Percentiles rank a stretch among this genome's conserved stretches.
Evolutionary conservation across 2,329 filamentous ascomycete genomes (phyloP).

Genomic region (Calonectria pteridis): DNA sequence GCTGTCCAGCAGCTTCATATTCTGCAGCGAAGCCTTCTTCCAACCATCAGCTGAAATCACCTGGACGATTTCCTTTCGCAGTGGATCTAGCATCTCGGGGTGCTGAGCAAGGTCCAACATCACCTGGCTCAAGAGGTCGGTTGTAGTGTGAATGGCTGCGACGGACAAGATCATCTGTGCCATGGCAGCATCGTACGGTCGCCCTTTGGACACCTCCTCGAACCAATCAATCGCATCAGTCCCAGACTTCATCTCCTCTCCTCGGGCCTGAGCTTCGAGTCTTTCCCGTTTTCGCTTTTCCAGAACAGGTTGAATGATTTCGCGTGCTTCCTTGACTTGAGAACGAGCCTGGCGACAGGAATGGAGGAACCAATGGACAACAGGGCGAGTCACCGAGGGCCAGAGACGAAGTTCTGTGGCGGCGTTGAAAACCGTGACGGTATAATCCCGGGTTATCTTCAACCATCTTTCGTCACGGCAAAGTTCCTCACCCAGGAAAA

Average conservation of each 20-base stretch:
- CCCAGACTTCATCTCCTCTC: not conserved
- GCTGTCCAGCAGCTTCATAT: not conserved
- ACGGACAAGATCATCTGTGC: not conserved
- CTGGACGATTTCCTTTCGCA: not conserved
- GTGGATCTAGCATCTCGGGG: not conserved
- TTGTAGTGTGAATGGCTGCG: not conserved
- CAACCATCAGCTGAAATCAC: not conserved
- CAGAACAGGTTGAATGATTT: not conserved
- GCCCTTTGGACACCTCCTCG: not conserved
- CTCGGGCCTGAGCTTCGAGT: not conserved
- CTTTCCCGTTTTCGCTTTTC: not conserved
- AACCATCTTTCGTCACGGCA: not conserved
- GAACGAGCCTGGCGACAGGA: not conserved
- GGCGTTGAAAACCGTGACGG: not conserved
- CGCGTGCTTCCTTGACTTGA: not conserved
- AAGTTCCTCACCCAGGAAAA: not conserved
- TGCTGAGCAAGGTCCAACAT: not conserved
- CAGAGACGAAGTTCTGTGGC: not conserved
- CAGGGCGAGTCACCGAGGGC: not conserved
- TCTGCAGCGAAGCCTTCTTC: not conserved
- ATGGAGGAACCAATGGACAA: not conserved
- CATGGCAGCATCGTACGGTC: not conserved
- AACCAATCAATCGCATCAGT: not conserved
- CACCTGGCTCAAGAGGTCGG: not conserved
- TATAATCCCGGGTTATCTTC: not conserved